A percentile compares a stretch with the other conserved stretches of the same genome.
These are phyloP conservation scores for Epithemia pelagica DNA, from an alignment of 108 stramenopile genomes.

Conservation along the genomic window DNA sequence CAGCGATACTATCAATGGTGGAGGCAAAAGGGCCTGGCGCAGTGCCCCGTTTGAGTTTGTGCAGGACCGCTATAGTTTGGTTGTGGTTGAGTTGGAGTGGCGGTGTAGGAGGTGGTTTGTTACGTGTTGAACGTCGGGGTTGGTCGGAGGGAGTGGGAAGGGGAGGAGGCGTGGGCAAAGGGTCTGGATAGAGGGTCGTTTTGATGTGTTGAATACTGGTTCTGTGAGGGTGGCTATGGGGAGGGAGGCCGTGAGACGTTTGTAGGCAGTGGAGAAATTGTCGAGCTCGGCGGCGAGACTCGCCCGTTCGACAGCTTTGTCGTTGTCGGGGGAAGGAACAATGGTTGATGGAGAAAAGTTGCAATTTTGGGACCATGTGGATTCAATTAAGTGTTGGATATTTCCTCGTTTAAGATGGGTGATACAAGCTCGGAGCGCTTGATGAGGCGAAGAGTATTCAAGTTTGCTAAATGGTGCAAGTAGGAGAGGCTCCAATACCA, in stretches of 20 bases:
- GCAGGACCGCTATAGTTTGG: background rate
- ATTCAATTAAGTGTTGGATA: background rate
- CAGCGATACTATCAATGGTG: background rate
- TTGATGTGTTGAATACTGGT: background rate
- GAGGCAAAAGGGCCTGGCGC: background rate
- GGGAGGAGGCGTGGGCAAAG: background rate
- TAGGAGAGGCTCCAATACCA: background rate
- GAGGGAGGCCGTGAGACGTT: background rate
- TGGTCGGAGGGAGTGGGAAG: too few species aligned
- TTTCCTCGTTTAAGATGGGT: background rate
- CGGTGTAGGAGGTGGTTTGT: background rate
- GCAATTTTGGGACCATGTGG: background rate
- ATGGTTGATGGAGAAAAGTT: background rate
- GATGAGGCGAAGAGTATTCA: background rate
- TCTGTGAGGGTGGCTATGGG: slow-evolving; percentile 12
- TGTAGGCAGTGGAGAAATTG: slow-evolving; percentile 16
- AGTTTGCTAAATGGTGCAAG: background rate
- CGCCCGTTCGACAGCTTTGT: background rate
- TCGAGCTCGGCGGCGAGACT: slow-evolving; percentile 19
- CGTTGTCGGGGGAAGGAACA: background rate
- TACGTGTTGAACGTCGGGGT: background rate
- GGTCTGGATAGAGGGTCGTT: background rate
- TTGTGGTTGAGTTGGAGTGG: background rate
- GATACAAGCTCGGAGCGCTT: background rate
- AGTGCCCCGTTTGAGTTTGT: background rate